These are phyloP conservation scores for Vachellia pachyceras DNA, from an alignment of 306 rosid species.

Conservation along the genomic window DNA sequence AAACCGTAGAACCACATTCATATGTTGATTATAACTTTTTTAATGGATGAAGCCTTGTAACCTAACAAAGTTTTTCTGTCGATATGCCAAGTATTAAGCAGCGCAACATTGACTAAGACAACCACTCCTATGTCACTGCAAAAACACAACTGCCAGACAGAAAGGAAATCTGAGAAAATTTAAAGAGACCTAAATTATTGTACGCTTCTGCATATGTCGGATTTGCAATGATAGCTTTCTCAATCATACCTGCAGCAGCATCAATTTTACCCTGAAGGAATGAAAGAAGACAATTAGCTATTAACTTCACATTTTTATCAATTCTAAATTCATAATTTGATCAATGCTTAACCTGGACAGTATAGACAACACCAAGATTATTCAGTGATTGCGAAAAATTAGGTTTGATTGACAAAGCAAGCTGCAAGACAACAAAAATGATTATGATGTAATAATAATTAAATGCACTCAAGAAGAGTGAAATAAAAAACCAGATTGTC, in stretches of 20 bases:
- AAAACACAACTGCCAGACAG: not conserved
- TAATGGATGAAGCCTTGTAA: conserved; percentile 22
- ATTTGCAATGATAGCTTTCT: conserved; percentile 95
- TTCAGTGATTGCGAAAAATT: conserved; percentile 96
- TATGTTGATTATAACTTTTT: not conserved
- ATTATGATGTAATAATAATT: conserved; percentile 14
- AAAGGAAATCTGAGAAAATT: not conserved
- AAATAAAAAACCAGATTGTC: conserved; percentile 19
- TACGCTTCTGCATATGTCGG: conserved; percentile 99
- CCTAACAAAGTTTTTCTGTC: conserved; percentile 1
- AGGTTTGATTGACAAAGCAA: conserved; percentile 92
- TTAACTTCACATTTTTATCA: conserved; percentile 26
- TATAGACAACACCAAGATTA: conserved; percentile 98
- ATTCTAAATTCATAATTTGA: conserved; percentile 37
- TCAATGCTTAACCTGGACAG: conserved; percentile 80
- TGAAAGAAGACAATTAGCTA: conserved; percentile 36
- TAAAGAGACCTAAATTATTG: conserved; percentile 81
- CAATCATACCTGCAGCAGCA: conserved; percentile 98
- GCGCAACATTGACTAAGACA: conserved; percentile 23
- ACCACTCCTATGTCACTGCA: not conserved
- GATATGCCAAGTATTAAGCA: conserved; percentile 30
- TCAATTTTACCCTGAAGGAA: conserved; percentile 95
- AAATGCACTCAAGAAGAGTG: conserved; percentile 27
- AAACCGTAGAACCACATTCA: not conserved
- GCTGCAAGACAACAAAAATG: conserved; percentile 54